Evolutionary conservation across 1,284 basidiomycete species (phyloP).

Genomic region (Naganishia albida): DNA sequence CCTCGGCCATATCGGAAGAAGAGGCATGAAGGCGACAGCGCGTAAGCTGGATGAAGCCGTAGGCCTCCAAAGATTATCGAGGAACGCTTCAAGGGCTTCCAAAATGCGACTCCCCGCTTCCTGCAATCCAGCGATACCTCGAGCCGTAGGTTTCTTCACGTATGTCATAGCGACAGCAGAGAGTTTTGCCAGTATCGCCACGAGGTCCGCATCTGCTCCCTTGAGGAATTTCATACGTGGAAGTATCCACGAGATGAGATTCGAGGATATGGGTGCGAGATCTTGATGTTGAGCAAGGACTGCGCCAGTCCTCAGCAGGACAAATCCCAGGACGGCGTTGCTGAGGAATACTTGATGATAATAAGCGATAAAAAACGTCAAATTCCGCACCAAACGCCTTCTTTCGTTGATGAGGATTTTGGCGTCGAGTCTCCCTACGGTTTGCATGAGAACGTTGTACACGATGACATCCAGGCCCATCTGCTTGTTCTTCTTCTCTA

Average conservation of each 20-base stretch:
- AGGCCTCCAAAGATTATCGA: neutral
- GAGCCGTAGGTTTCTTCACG: neutral
- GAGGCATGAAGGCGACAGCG: neutral
- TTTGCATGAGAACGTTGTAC: conserved; percentile 73
- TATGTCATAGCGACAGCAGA: conserved; percentile 1
- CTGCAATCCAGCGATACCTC: neutral
- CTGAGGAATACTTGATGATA: conserved; percentile 62
- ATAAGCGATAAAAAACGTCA: conserved; percentile 71
- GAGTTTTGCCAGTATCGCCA: conserved; percentile 7
- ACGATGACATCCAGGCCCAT: conserved; percentile 57
- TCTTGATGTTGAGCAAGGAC: conserved; percentile 69
- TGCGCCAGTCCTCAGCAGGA: conserved; percentile 68
- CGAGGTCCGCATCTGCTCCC: conserved; percentile 8
- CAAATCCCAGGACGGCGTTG: conserved; percentile 41
- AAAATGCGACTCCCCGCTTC: neutral
- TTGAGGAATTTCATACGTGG: conserved; percentile 42
- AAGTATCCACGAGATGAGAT: conserved; percentile 76
- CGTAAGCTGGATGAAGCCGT: neutral
- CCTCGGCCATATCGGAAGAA: conserved; percentile 22
- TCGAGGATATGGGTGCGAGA: conserved; percentile 67
- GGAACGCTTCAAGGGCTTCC: neutral
- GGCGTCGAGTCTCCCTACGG: conserved; percentile 68
- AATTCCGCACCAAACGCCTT: conserved; percentile 69
- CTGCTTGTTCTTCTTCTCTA: neutral
- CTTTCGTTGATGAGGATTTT: conserved; percentile 85